phyloP scores from a whole-genome alignment of 1,139 yeast genomes.

The Scheffersomyces segobiensis region DNA sequence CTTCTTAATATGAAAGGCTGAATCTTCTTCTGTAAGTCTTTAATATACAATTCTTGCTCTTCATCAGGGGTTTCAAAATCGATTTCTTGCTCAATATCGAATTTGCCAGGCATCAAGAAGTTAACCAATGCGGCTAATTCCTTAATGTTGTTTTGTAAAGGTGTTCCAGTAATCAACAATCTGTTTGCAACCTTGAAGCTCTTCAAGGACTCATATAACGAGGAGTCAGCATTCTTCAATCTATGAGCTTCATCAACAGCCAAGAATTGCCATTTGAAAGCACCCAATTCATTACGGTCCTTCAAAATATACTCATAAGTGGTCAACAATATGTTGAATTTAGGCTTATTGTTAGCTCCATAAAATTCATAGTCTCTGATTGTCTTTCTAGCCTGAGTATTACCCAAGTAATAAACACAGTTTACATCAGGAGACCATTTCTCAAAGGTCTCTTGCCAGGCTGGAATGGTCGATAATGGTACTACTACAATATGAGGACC shows the following conservation, averaged over 20 bases:
- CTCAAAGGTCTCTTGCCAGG: constrained; percentile 99
- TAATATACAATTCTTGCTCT: constrained; percentile 85
- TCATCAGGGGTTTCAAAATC: constrained; percentile 85
- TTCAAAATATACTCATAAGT: constrained; percentile 95
- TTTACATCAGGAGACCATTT: constrained; percentile 97
- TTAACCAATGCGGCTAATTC: constrained; percentile 94
- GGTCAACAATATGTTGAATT: constrained; percentile 84
- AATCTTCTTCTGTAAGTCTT: constrained; percentile 76
- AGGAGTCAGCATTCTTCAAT: constrained; percentile 89
- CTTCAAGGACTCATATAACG: constrained; percentile 82
- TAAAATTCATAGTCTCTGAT: constrained; percentile 87
- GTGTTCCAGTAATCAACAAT: constrained; percentile 94
- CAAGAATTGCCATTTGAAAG: constrained; percentile 89
- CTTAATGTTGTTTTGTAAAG: constrained; percentile 91
- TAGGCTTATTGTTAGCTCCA: constrained; percentile 57
- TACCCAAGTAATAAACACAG: constrained; percentile 90
- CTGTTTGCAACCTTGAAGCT: constrained; percentile 85
- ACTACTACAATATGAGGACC: constrained; percentile 97
- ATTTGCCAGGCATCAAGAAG: constrained; percentile 93
- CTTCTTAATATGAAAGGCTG: constrained; percentile 93
- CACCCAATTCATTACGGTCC: constrained; percentile 77
- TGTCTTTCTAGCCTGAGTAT: constrained; percentile 77
- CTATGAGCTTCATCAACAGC: constrained; percentile 99
- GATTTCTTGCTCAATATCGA: constrained; percentile 87
- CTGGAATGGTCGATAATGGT: constrained; percentile 93